These are phyloP conservation scores for Ascochyta rabiei DNA, from an alignment of 2,329 filamentous ascomycete species.

Conservation along the genomic window DNA sequence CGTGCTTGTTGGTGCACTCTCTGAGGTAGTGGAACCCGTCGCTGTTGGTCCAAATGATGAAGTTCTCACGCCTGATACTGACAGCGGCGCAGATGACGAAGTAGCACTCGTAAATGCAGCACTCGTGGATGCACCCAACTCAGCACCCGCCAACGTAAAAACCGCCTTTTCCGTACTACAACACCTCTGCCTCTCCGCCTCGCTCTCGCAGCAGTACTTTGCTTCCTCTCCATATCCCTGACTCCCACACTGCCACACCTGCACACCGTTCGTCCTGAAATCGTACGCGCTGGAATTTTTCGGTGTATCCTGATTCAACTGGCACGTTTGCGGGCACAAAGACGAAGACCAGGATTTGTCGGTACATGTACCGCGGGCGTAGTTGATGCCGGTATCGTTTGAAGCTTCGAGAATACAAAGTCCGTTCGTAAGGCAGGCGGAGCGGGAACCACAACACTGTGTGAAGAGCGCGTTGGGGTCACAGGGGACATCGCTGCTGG, in stretches of 20 bases:
- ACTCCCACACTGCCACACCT: slow-evolving; percentile 18
- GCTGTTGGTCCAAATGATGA: too few species aligned
- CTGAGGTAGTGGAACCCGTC: too few species aligned
- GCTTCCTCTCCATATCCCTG: slow-evolving; percentile 18
- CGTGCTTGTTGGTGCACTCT: too few species aligned
- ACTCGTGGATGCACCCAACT: background rate
- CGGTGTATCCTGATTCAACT: too few species aligned
- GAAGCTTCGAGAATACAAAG: slow-evolving; percentile 17
- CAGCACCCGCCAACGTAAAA: slow-evolving; percentile 9
- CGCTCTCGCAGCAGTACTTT: slow-evolving; percentile 21
- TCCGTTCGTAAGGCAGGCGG: slow-evolving; percentile 19
- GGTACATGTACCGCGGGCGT: slow-evolving; percentile 20
- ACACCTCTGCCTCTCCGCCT: slow-evolving; percentile 16
- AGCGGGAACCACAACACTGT: slow-evolving; percentile 16
- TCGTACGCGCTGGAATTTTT: slow-evolving; percentile 14
- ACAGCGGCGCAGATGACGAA: too few species aligned
- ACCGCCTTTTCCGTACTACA: slow-evolving; percentile 18
- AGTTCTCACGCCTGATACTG: too few species aligned
- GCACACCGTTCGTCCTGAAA: slow-evolving; percentile 14
- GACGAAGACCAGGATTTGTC: slow-evolving; percentile 13
- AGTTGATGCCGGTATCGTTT: slow-evolving; percentile 17
- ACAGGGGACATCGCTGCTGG: slow-evolving; percentile 15
- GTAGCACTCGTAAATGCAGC: too few species aligned
- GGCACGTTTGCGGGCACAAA: slow-evolving; percentile 17
- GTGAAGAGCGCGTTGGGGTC: slow-evolving; percentile 13